phyloP scores from a whole-genome alignment of 2,329 filamentous ascomycete species.

The Acarospora socialis region DNA sequence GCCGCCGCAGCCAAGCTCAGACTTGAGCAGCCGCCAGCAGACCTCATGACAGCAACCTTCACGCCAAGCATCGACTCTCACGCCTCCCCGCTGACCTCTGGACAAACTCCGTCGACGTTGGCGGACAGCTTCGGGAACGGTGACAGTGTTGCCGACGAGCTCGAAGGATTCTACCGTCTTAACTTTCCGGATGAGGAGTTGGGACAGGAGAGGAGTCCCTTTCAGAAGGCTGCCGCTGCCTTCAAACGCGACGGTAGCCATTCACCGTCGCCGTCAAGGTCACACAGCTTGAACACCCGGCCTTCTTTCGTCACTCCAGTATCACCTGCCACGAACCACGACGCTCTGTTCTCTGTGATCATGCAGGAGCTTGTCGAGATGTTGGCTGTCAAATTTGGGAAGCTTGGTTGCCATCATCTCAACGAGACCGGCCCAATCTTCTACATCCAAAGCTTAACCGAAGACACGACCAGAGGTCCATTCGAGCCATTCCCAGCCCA shows the following conservation, averaged over 20 bases:
- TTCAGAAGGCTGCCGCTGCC: slow-evolving; percentile 5
- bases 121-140: slow-evolving; percentile 2
- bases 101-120: slow-evolving; percentile 1
- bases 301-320: background rate
- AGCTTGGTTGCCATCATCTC: slow-evolving; percentile 9
- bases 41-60: too few species aligned
- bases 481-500: slow-evolving; percentile 6
- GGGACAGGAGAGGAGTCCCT: slow-evolving; percentile 1
- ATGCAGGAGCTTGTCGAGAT: slow-evolving; percentile 12
- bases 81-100: background rate
- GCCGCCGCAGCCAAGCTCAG: background rate
- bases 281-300: background rate
- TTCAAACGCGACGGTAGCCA: slow-evolving; percentile 3
- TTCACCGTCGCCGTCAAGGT: background rate
- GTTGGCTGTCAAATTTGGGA: slow-evolving; percentile 9
- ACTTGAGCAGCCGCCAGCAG: slow-evolving; percentile 3
- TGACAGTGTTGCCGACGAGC: slow-evolving; percentile 6
- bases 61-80: background rate
- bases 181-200: slow-evolving; percentile 1
- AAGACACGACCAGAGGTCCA: slow-evolving; percentile 9
- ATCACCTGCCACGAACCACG: slow-evolving; percentile 8
- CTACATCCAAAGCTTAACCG: slow-evolving; percentile 7
- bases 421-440: slow-evolving; percentile 6
- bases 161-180: slow-evolving; percentile 5
- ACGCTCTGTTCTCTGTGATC: slow-evolving; percentile 5